Base-by-base conservation (phyloP, 2,329 filamentous ascomycete species). In the Beauveria varroae region DNA sequence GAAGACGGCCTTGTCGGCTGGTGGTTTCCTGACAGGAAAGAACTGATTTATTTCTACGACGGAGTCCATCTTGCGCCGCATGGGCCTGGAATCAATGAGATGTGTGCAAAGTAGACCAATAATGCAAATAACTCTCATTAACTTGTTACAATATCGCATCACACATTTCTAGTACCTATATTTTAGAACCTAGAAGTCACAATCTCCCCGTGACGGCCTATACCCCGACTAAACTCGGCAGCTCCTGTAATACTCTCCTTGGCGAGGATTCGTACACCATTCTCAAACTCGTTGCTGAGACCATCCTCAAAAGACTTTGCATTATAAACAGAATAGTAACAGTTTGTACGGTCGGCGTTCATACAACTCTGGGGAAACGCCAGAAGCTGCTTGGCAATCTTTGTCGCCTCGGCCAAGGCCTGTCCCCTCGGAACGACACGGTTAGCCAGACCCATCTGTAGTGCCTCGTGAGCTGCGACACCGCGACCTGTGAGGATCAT, bases 401-500 rank as follows among this genome's bases (percentile, higher is more conserved):
- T 71, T 49, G 72, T 73, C 0, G 82, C 80, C 65, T 81, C 80
- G 5, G 76, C 72, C 18, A 81, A 62, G 5, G 77, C 77, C 62
- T 76, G 74, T 0, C 80, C 81, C 63, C 78, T 79, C 0, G 75
- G 73, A 1, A 84, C 80, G 1, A 84, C 75, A 0, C 81, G 72
- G 66, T 79, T 84, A 8, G 77, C 81, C 5, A 84, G 70, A 0
- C 81, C 81, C 72, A 83, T 81, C 1, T 67, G 58, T 30, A 81
- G 64, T 1, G 81, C 81, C 64, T 85, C 81, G 22, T 75, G 65
- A 0, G 81, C 81, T 0, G 64, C 64, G 0, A 84, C 78, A 0
- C 74, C 65, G 1, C 80, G 70, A 0, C 82, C 81, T 0, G 82
- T 84, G 6, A 85, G 70, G 18, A 84, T 81, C 76, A 85, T 79